Percentiles rank a stretch among this genome's conserved stretches.
phyloP scores from a whole-genome alignment of 208 protist genomes.

The Acanthamoeba lenticulata region DNA sequence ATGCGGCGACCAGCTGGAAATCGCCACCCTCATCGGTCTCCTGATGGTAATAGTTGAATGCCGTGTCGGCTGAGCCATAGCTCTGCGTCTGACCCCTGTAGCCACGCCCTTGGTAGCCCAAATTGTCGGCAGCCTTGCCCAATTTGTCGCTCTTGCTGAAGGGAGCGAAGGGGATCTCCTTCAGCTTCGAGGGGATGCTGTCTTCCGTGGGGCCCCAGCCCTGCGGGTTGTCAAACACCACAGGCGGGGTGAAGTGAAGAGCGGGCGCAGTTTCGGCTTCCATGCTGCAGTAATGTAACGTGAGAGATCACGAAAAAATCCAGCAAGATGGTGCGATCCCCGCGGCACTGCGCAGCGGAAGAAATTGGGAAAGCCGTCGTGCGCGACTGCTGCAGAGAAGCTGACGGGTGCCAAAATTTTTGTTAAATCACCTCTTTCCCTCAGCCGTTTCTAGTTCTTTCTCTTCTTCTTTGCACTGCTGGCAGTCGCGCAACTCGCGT shows the following conservation, averaged over 20 bases:
- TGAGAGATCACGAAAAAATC: not conserved
- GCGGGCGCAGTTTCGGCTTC: not conserved
- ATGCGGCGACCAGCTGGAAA: slow-evolving; percentile 48
- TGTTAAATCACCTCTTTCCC: too few species aligned
- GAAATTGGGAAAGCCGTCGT: not conserved
- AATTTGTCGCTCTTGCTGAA: slow-evolving; percentile 82
- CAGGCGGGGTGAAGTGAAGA: not conserved
- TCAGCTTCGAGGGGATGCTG: slow-evolving; percentile 70
- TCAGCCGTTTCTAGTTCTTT: too few species aligned
- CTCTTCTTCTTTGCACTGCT: too few species aligned
- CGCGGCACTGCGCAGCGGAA: not conserved
- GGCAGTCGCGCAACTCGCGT: too few species aligned
- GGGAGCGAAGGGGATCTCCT: slow-evolving; percentile 81
- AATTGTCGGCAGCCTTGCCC: slow-evolving; percentile 79
- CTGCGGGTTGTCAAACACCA: slow-evolving; percentile 66
- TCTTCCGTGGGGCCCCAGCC: slow-evolving; percentile 78
- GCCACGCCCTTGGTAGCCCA: not conserved
- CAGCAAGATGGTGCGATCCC: too few species aligned
- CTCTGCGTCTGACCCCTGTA: slow-evolving; percentile 8
- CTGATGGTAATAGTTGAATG: slow-evolving; percentile 40
- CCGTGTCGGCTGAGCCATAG: not conserved
- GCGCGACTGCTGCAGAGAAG: not conserved
- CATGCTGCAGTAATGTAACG: not conserved
- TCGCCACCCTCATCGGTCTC: slow-evolving; percentile 40
- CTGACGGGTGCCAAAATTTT: too few species aligned